phyloP scores from a whole-genome alignment of 805 yeast species.

The Ogataea angusta region DNA sequence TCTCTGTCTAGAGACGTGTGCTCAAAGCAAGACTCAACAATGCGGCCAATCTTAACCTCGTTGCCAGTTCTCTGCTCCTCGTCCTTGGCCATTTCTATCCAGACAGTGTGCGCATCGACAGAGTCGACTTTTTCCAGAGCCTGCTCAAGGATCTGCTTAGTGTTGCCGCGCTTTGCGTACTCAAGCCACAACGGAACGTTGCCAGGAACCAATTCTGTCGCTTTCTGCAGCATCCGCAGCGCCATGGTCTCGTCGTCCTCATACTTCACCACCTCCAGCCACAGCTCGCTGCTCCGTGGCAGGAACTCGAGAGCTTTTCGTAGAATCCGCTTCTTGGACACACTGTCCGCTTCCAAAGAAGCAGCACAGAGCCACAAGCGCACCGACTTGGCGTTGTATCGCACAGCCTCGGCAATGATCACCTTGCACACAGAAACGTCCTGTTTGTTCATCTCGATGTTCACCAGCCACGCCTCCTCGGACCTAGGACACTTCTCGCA shows the following conservation, averaged over 20 bases:
- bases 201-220: slow-evolving; percentile 64
- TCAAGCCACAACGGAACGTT: slow-evolving; percentile 66
- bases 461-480: slow-evolving; percentile 83
- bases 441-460: slow-evolving; percentile 54
- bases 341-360: slow-evolving; percentile 57
- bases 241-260: slow-evolving; percentile 54
- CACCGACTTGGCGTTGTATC: slow-evolving; percentile 51
- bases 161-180: slow-evolving; percentile 49
- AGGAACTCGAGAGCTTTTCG: slow-evolving; percentile 68
- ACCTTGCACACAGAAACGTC: slow-evolving; percentile 47
- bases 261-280: slow-evolving; percentile 62
- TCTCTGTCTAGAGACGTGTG: slow-evolving; percentile 38
- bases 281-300: slow-evolving; percentile 57
- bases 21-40: slow-evolving; percentile 47
- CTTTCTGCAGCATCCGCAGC: slow-evolving; percentile 54
- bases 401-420: slow-evolving; percentile 65
- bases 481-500: slow-evolving; percentile 61
- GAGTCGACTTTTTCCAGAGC: slow-evolving; percentile 57
- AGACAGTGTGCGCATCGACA: slow-evolving; percentile 49
- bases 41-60: slow-evolving; percentile 43
- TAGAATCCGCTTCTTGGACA: slow-evolving; percentile 53
- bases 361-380: slow-evolving; percentile 72
- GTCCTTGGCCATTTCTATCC: slow-evolving; percentile 67
- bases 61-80: slow-evolving; percentile 52
- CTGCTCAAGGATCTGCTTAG: slow-evolving; percentile 50